A percentile compares a stretch with the other conserved stretches of the same genome.
phyloP scores from a whole-genome alignment of 345 rosid genomes.

The Eucalyptus cloeziana region DNA sequence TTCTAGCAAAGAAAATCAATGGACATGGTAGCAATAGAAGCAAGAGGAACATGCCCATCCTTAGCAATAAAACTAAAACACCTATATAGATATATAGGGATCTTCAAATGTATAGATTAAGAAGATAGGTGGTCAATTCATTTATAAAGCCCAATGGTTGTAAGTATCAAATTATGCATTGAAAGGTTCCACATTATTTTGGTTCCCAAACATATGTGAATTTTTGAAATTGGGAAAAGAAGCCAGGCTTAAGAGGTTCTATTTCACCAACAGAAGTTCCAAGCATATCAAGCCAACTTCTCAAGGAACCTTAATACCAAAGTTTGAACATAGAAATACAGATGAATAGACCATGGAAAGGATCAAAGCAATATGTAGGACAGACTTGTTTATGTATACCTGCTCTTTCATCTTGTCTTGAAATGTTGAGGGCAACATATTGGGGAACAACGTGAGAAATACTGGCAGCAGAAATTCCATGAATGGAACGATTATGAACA shows the following conservation, averaged over 20 bases:
- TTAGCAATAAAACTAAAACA: not conserved
- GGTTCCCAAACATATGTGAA: not conserved
- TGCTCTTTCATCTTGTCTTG: constrained; percentile 79
- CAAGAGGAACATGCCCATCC: not conserved
- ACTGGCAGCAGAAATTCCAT: constrained; percentile 74
- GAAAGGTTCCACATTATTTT: not conserved
- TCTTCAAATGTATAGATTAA: not conserved
- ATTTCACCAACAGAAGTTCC: not conserved
- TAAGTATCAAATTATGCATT: not conserved
- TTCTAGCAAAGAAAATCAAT: not conserved
- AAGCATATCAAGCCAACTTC: not conserved
- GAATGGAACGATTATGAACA: constrained; percentile 63
- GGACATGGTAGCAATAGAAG: not conserved
- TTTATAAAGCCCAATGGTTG: not conserved
- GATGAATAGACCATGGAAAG: not conserved
- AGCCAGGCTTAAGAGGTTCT: not conserved
- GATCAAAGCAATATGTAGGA: not conserved
- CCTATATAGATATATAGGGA: not conserved
- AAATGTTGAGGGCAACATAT: constrained; percentile 75
- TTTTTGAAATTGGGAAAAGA: not conserved
- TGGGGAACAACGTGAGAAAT: constrained; percentile 61
- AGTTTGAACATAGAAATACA: not conserved
- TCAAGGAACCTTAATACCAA: not conserved
- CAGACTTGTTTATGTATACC: constrained; percentile 11
- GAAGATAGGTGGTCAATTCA: not conserved